A percentile compares a stretch with the other conserved stretches of the same genome.
These are phyloP conservation scores for Xylaria venustula DNA, from an alignment of 495 filamentous ascomycete genomes.

Conservation along the genomic window DNA sequence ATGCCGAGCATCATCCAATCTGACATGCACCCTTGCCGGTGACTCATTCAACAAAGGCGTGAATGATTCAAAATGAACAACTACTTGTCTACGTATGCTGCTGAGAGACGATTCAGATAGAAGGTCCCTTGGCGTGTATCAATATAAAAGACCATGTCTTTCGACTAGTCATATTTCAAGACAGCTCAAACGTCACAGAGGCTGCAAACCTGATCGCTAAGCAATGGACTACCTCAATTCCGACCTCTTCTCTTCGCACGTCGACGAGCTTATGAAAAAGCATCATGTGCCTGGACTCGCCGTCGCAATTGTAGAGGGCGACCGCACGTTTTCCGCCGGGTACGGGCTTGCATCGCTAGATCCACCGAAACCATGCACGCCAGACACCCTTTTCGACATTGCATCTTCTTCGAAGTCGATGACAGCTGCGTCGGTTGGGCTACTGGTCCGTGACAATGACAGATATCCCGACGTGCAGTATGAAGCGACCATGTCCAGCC, in stretches of 20 bases:
- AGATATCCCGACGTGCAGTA: conserved; percentile 40
- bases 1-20: not conserved
- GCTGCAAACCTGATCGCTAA: not conserved
- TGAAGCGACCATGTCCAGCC: conserved; percentile 40
- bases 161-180: not conserved
- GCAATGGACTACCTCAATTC: conserved; percentile 1
- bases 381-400: conserved; percentile 34
- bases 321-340: conserved; percentile 25
- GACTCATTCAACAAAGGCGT: not conserved
- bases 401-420: conserved; percentile 56
- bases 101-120: not conserved
- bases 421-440: conserved; percentile 47
- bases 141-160: not conserved
- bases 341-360: conserved; percentile 21
- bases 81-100: no score
- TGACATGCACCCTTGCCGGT: not conserved
- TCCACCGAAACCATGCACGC: conserved; percentile 35
- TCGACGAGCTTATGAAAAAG: conserved; percentile 35
- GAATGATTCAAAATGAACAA: not conserved
- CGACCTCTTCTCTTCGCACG: conserved; percentile 16
- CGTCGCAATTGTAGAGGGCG: conserved; percentile 43
- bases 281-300: conserved; percentile 50
- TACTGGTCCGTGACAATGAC: conserved; percentile 46
- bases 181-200: not conserved
- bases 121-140: not conserved